A percentile compares a stretch with the other conserved stretches of the same genome.
These are phyloP conservation scores for Trichosanthes truncata DNA, from an alignment of 306 rosid genomes.

Conservation along the genomic window DNA sequence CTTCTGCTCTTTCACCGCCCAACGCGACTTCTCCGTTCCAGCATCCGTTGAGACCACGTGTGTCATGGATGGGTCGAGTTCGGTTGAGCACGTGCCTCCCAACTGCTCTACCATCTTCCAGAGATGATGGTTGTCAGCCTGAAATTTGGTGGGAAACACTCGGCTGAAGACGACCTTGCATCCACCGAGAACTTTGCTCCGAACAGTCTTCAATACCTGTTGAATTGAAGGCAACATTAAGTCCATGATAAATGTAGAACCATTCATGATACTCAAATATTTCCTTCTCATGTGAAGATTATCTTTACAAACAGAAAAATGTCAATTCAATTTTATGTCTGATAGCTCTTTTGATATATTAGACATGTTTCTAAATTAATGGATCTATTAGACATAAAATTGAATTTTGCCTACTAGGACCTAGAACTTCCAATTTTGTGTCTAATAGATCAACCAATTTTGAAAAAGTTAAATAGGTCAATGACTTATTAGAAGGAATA, in stretches of 20 bases:
- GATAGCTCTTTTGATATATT: not conserved
- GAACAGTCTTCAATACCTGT: slow-evolving; percentile 48
- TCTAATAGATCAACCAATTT: too few species aligned
- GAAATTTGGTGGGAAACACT: slow-evolving; percentile 34
- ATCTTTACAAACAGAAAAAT: not conserved
- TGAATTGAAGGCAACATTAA: not conserved
- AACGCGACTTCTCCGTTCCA: slow-evolving; percentile 72
- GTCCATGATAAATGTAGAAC: not conserved
- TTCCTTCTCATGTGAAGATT: not conserved
- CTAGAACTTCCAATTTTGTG: too few species aligned
- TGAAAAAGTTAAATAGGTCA: too few species aligned
- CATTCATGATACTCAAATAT: not conserved
- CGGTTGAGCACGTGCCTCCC: slow-evolving; percentile 69
- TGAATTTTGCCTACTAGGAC: too few species aligned
- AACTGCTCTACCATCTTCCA: slow-evolving; percentile 70
- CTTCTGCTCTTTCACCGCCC: slow-evolving; percentile 67
- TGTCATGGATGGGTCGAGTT: slow-evolving; percentile 51
- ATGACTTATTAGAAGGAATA: too few species aligned
- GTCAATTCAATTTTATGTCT: not conserved
- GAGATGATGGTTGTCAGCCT: slow-evolving; percentile 38
- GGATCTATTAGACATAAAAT: too few species aligned
- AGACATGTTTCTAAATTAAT: not conserved
- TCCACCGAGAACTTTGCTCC: slow-evolving; percentile 42
- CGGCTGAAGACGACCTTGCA: slow-evolving; percentile 63
- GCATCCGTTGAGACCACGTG: slow-evolving; percentile 65